Evolutionary conservation across 208 protist genomes (phyloP).

Genomic region (Acanthamoeba divionensis): DNA sequence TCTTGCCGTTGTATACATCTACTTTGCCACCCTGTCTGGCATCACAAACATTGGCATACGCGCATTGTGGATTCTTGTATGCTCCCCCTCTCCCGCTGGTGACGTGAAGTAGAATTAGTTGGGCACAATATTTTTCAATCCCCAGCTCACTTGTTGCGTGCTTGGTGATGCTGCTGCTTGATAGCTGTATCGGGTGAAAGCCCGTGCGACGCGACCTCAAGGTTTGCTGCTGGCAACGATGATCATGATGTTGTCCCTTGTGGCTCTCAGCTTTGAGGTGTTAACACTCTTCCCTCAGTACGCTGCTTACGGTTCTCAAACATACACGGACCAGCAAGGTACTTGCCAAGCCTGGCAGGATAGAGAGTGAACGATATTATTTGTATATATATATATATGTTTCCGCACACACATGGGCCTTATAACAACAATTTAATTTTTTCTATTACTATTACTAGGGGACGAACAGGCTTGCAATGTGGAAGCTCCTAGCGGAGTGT

Average conservation of each 20-base stretch:
- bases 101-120: background rate
- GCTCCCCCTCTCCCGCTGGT: background rate
- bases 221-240: slow-evolving; percentile 40
- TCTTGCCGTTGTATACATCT: slow-evolving; percentile 37
- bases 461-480: slow-evolving; percentile 7
- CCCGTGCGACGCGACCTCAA: background rate
- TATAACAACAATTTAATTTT: no score
- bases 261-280: slow-evolving; percentile 40
- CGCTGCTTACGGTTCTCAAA: slow-evolving; percentile 21
- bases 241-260: slow-evolving; percentile 50
- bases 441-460: background rate
- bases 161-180: background rate
- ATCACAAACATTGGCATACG: slow-evolving; percentile 41
- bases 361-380: no score
- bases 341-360: no score
- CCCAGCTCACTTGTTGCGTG: background rate
- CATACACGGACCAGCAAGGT: slow-evolving; percentile 35
- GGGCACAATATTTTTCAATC: background rate
- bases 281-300: slow-evolving; percentile 47
- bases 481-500: background rate
- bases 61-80: slow-evolving; percentile 40
- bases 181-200: background rate
- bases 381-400: no score
- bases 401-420: no score
- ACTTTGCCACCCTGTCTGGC: slow-evolving; percentile 47